phyloP scores from a whole-genome alignment of 1,284 basidiomycete species.

The Dichomitus squalens region DNA sequence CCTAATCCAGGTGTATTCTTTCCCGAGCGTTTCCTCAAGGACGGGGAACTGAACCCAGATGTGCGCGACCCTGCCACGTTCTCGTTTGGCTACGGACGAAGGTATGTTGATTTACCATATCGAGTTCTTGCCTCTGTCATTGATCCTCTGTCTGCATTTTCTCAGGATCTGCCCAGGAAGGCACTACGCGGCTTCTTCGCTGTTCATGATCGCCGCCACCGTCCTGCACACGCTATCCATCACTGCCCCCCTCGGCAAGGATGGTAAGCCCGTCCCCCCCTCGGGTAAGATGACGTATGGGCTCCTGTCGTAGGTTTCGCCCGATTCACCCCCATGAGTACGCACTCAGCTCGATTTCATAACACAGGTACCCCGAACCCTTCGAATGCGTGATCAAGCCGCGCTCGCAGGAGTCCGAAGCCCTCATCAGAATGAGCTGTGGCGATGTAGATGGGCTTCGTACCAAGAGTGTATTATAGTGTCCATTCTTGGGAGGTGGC shows the following conservation, averaged over 20 bases:
- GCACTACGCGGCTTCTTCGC: slow-evolving; percentile 19
- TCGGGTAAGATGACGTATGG: slow-evolving; percentile 5
- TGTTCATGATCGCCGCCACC: slow-evolving; percentile 14
- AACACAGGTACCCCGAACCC: slow-evolving; percentile 15
- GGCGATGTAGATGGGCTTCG: not conserved
- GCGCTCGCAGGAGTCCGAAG: slow-evolving; percentile 3
- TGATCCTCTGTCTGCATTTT: not conserved
- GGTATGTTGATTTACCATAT: slow-evolving; percentile 14
- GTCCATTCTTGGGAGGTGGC: no score
- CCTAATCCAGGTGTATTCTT: slow-evolving; percentile 37
- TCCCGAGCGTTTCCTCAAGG: slow-evolving; percentile 39
- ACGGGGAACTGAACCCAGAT: slow-evolving; percentile 33
- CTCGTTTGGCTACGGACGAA: slow-evolving; percentile 38
- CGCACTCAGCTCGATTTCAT: not conserved
- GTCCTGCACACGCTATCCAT: slow-evolving; percentile 16
- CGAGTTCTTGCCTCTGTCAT: not conserved
- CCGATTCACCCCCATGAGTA: no score
- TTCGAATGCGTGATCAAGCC: slow-evolving; percentile 22
- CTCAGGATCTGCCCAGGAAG: slow-evolving; percentile 27
- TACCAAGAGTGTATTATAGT: not conserved
- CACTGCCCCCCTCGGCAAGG: not conserved
- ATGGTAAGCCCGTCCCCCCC: not conserved
- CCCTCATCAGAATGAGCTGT: slow-evolving; percentile 4
- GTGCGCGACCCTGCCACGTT: slow-evolving; percentile 33
- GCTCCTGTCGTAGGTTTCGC: slow-evolving; percentile 8